Percentiles rank a stretch among this genome's conserved stretches.
These are phyloP conservation scores for Spatholobus suberectus DNA, from an alignment of 306 rosid genomes.

Conservation along the genomic window DNA sequence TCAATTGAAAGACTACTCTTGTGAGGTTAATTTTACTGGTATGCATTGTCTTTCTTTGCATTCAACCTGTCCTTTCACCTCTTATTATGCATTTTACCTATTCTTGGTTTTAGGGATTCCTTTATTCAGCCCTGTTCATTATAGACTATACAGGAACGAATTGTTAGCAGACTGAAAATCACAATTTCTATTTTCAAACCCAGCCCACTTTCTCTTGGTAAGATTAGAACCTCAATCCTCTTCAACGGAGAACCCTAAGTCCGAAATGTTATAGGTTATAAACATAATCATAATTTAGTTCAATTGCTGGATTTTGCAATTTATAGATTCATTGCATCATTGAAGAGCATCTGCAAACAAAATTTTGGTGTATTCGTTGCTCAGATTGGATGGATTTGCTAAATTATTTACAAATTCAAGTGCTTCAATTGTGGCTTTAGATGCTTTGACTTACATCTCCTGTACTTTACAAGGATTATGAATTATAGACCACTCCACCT, in stretches of 20 bases:
- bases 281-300: not conserved
- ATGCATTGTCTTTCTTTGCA: slow-evolving; percentile 14
- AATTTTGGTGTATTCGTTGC: slow-evolving; percentile 11
- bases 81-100: slow-evolving; percentile 27
- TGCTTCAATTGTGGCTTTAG: not conserved
- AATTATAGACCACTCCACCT: not conserved
- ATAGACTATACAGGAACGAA: not conserved
- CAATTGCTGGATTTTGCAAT: not conserved
- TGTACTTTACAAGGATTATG: not conserved
- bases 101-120: not conserved
- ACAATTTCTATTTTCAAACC: slow-evolving; percentile 7
- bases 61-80: not conserved
- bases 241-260: slow-evolving; percentile 10
- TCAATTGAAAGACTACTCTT: slow-evolving; percentile 56
- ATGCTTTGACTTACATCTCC: slow-evolving; percentile 1
- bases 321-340: slow-evolving; percentile 38
- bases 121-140: not conserved
- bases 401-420: not conserved
- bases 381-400: not conserved
- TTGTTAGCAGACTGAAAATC: not conserved
- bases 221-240: not conserved
- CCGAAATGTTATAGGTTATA: not conserved
- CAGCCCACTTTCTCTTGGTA: not conserved
- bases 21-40: slow-evolving; percentile 78
- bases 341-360: not conserved